Conservation (phyloP, 306 rosid genomes). For the Dicorynia guianensis region DNA sequence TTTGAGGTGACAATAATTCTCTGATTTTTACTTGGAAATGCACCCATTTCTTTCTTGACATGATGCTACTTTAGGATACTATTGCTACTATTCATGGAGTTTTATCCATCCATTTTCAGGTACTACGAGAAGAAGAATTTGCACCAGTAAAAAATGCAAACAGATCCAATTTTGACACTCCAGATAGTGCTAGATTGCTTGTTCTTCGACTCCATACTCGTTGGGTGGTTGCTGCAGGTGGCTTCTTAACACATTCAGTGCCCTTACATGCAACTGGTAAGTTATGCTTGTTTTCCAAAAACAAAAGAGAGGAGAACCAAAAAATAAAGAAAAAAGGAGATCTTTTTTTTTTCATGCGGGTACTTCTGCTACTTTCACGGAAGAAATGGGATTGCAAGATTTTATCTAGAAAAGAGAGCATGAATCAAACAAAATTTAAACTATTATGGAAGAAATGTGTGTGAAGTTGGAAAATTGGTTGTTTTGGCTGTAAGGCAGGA, state of each 20-base stretch:
- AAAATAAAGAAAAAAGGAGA: constrained; percentile 12
- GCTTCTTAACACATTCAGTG: constrained; percentile 97
- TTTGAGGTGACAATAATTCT: constrained; percentile 74
- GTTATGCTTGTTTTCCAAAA: not conserved
- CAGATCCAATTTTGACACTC: constrained; percentile 91
- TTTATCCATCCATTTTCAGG: constrained; percentile 55
- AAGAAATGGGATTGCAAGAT: not conserved
- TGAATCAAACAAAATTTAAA: not conserved
- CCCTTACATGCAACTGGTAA: constrained; percentile 94
- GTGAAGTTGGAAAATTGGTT: not conserved
- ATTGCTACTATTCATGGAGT: not conserved
- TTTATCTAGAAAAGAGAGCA: not conserved
- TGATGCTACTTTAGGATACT: constrained; percentile 29
- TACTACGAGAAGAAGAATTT: constrained; percentile 92
- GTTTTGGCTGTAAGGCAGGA: not conserved
- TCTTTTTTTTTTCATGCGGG: not conserved
- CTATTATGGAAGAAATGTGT: not conserved
- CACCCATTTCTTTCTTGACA: constrained; percentile 22
- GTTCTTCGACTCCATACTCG: constrained; percentile 97
- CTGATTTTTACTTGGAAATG: constrained; percentile 7
- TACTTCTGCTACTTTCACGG: not conserved
- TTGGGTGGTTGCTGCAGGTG: constrained; percentile 99
- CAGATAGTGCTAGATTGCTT: constrained; percentile 93
- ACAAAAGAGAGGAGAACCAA: not conserved
- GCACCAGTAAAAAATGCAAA: constrained; percentile 97